Percentiles rank a stretch among this genome's conserved stretches.
These are phyloP conservation scores for Pholiota conissans DNA, from an alignment of 768 basidiomycete genomes.

Conservation along the genomic window DNA sequence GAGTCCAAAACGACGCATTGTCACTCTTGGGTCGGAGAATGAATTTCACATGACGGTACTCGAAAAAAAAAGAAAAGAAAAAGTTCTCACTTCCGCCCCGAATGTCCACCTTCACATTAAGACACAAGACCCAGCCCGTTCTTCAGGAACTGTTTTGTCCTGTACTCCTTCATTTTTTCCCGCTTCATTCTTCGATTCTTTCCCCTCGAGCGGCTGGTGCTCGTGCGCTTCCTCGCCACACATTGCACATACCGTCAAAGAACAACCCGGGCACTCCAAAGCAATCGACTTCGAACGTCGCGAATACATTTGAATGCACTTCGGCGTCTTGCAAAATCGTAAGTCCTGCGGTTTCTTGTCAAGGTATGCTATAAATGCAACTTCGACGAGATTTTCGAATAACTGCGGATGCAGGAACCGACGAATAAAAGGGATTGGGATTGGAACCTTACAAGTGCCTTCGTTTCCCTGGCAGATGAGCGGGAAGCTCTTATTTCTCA, in stretches of 20 bases:
- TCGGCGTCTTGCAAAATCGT: slow-evolving; percentile 70
- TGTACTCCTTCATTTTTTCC: not conserved
- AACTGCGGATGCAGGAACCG: slow-evolving; percentile 48
- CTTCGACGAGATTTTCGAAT: slow-evolving; percentile 52
- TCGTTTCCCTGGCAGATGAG: slow-evolving; percentile 63
- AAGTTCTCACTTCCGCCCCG: too few relatives aligned
- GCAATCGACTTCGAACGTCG: slow-evolving; percentile 20
- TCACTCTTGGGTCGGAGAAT: too few relatives aligned
- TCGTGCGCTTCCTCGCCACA: slow-evolving; percentile 52
- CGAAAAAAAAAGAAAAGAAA: too few relatives aligned
- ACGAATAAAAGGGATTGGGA: slow-evolving; percentile 54
- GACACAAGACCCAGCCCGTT: too few relatives aligned
- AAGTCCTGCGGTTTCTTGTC: slow-evolving; percentile 55
- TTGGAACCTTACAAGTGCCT: slow-evolving; percentile 47
- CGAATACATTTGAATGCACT: slow-evolving; percentile 69
- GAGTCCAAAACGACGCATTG: too few relatives aligned
- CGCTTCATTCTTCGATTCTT: not conserved
- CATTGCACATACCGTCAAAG: slow-evolving; percentile 43
- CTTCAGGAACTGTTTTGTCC: too few relatives aligned
- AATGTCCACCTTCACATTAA: too few relatives aligned
- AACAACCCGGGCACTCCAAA: slow-evolving; percentile 55
- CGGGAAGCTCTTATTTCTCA: slow-evolving; percentile 54
- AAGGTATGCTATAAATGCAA: slow-evolving; percentile 55
- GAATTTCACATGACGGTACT: too few relatives aligned
- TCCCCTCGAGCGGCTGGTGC: too few relatives aligned